A percentile compares a stretch with the other conserved stretches of the same genome.
These are phyloP conservation scores for Camellia granthamiana DNA, from an alignment of 148 eudicot genomes.

Conservation along the genomic window DNA sequence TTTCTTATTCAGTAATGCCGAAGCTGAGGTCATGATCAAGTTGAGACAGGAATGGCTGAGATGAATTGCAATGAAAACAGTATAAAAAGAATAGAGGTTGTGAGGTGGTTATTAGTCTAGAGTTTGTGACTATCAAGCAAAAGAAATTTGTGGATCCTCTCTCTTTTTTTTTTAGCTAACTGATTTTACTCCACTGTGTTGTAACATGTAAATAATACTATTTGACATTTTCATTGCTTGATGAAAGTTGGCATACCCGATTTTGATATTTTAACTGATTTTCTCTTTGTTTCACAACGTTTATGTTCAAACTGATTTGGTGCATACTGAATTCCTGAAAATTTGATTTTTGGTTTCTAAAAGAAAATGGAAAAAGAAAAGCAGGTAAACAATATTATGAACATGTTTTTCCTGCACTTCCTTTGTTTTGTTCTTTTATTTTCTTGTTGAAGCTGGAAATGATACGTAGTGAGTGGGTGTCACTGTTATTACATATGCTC, in stretches of 20 bases:
- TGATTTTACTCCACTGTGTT: too few relatives aligned
- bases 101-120: neutral
- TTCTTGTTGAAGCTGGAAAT: neutral
- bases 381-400: neutral
- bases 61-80: neutral
- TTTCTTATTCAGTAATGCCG: neutral
- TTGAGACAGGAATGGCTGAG: neutral
- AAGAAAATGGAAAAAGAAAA: neutral
- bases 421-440: neutral
- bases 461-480: neutral
- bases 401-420: neutral
- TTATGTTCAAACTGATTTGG: neutral
- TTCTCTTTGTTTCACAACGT: too few relatives aligned
- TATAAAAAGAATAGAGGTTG: neutral
- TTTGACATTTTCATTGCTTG: too few relatives aligned
- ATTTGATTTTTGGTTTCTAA: neutral
- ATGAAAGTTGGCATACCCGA: too few relatives aligned
- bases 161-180: too few relatives aligned
- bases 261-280: too few relatives aligned
- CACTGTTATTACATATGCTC: neutral
- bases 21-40: neutral
- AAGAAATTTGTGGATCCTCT: neutral
- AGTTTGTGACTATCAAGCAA: neutral
- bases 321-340: neutral
- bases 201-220: too few relatives aligned